These are phyloP conservation scores for Arabidopsis suecica DNA, from an alignment of 345 rosid species.

Conservation along the genomic window DNA sequence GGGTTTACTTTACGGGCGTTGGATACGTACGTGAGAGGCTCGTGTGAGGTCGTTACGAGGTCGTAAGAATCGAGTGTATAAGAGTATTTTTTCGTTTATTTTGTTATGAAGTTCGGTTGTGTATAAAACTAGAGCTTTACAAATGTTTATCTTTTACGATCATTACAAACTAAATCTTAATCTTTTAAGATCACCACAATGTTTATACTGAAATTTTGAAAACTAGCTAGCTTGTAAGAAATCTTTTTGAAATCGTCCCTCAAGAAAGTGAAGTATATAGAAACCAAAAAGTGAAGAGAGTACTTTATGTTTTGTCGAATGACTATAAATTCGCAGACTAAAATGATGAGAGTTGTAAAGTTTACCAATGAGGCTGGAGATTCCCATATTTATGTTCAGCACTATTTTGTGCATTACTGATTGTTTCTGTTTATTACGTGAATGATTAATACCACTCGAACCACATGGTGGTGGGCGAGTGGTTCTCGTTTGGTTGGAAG, in stretches of 20 bases:
- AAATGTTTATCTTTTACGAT: not conserved
- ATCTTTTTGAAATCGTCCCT: not conserved
- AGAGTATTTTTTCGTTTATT: not conserved
- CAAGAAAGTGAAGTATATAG: conserved; percentile 17
- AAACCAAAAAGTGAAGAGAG: conserved; percentile 11
- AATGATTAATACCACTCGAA: conserved; percentile 20
- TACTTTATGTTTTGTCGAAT: conserved; percentile 24
- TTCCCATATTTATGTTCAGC: conserved; percentile 25
- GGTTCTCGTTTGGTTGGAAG: too few relatives aligned
- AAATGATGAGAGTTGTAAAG: conserved; percentile 21
- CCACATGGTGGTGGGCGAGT: too few relatives aligned
- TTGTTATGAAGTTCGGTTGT: not conserved
- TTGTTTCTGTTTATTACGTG: conserved; percentile 20
- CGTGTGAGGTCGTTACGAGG: not conserved
- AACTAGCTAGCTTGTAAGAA: not conserved
- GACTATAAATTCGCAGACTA: conserved; percentile 21
- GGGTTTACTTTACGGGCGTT: not conserved
- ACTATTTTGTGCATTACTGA: conserved; percentile 25
- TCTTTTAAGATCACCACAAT: not conserved
- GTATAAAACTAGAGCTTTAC: not conserved
- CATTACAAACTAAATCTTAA: not conserved
- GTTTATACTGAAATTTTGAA: not conserved
- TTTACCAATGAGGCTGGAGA: conserved; percentile 36
- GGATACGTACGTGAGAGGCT: not conserved
- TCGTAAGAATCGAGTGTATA: not conserved